Evolutionary conservation across 192 early-diverging fungal genomes (phyloP), one percentile per base, ranked within the genome.

Genomic region (Coemansia sp.): DNA sequence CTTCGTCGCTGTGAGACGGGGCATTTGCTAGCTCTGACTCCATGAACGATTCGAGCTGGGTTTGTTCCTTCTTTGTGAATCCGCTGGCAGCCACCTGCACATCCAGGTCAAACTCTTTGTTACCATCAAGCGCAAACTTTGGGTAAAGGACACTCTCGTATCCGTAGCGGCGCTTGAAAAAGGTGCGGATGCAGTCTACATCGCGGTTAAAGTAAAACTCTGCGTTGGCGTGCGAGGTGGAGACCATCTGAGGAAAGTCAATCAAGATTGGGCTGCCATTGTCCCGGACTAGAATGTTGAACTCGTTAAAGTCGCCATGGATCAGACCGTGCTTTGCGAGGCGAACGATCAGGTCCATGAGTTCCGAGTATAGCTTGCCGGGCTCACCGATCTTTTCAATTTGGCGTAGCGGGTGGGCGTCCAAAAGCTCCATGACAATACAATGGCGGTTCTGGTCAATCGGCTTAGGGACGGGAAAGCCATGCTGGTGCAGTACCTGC

Each of bases 221-320:
- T 19, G 97, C 98, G 71, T 99, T 98, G 11, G 85, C 62, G 65
- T 99, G 98, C 17, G 91, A 92, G 1, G 92, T 99, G 15, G 97
- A 99, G 19, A 99, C 95, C 98, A 99, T 99, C 79, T 99, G 98
- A 2, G 98, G 98, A 67, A 99, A 99, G 86, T 99, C 98, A 60
- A 99, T 99, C 43, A 99, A 82, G 8, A 98, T 79, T 15, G 98
- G 97, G 1, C 87, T 76, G 19, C 93, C 94, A 66, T 87, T 80
- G 37, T 90, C 91, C 42, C 86, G 86, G 57, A 99, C 85, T 71
- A 99, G 84, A 42, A 99, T 89, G 80, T 99, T 99, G 83, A 99
- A 99, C 67, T 99, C 98, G 87, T 99, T 99, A 69, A 99, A 99
- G 78, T 99, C 98, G 60, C 96, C 94, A 72, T 99, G 98, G 66